Evolutionary conservation across 257 asterid genomes (phyloP).

Genomic region (Oldenlandia corymbosa): DNA sequence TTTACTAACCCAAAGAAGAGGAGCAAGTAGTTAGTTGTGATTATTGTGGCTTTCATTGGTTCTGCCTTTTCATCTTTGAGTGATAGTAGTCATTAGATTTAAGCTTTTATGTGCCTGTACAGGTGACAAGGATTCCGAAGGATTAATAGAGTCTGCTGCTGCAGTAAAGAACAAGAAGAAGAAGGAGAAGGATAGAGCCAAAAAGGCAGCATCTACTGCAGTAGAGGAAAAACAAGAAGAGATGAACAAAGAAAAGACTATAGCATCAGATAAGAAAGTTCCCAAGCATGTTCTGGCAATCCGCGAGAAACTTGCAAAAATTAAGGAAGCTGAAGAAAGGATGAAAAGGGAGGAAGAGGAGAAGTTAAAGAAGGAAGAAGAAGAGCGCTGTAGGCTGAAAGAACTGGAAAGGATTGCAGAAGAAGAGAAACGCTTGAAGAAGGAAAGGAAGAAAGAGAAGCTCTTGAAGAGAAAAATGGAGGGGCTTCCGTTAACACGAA

Average conservation of each 20-base stretch:
- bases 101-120: no score
- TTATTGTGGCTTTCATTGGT: no score
- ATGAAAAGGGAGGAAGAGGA: constrained; percentile 81
- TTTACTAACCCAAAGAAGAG: no score
- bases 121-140: no score
- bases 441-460: constrained; percentile 87
- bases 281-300: constrained; percentile 80
- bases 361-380: constrained; percentile 79
- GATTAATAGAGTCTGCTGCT: constrained; percentile 51
- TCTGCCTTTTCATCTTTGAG: no score
- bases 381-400: constrained; percentile 64
- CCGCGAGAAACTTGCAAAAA: constrained; percentile 76
- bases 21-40: no score
- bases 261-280: constrained; percentile 51
- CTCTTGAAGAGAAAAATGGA: constrained; percentile 72
- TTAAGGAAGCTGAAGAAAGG: constrained; percentile 74
- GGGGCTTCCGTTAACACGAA: constrained; percentile 72
- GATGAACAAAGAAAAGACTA: constrained; percentile 34
- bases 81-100: no score
- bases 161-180: constrained; percentile 81
- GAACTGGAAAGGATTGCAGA: constrained; percentile 71
- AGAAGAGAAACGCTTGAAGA: constrained; percentile 79
- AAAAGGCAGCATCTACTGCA: constrained; percentile 44
- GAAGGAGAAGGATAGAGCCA: constrained; percentile 73
- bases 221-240: constrained; percentile 66